Evolutionary conservation across 2,329 filamentous ascomycete species (phyloP).

Genomic region (Cladosporium oxysporum): DNA sequence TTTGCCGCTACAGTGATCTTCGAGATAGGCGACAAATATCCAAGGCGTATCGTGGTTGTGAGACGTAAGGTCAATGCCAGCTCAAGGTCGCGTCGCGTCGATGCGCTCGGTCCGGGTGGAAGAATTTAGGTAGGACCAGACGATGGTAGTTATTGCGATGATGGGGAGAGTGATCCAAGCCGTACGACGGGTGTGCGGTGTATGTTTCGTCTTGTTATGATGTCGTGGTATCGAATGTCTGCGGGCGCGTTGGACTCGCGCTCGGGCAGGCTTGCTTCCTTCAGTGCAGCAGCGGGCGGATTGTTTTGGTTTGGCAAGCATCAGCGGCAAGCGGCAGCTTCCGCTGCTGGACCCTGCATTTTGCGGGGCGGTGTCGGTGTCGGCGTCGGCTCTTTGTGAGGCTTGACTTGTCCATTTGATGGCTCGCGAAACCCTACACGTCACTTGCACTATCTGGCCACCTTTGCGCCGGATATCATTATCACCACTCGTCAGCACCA

Average conservation of each 20-base stretch:
- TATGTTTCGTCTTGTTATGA: background rate
- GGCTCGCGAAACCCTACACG: background rate
- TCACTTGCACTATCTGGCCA: slow-evolving; percentile 13
- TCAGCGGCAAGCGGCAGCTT: background rate
- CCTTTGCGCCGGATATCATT: slow-evolving; percentile 9
- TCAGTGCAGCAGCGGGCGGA: background rate
- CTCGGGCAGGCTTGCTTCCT: background rate
- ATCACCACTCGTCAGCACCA: background rate
- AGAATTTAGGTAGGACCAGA: background rate
- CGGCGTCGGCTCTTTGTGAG: slow-evolving; percentile 1
- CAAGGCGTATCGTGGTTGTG: background rate
- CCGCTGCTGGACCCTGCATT: slow-evolving; percentile 6
- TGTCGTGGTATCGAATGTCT: background rate
- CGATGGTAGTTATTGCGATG: background rate
- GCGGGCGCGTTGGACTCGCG: slow-evolving; percentile 4
- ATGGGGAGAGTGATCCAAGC: background rate
- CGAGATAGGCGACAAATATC: background rate
- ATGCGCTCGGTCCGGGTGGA: background rate
- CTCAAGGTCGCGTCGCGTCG: slow-evolving; percentile 1
- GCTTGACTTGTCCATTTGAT: background rate
- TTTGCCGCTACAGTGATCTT: background rate
- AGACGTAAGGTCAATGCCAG: background rate
- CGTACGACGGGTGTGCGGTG: background rate
- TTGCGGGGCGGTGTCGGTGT: background rate
- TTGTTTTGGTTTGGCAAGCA: slow-evolving; percentile 9